These are phyloP conservation scores for Paecilomyces sp. DNA, from an alignment of 2,329 filamentous ascomycete species.

Conservation along the genomic window DNA sequence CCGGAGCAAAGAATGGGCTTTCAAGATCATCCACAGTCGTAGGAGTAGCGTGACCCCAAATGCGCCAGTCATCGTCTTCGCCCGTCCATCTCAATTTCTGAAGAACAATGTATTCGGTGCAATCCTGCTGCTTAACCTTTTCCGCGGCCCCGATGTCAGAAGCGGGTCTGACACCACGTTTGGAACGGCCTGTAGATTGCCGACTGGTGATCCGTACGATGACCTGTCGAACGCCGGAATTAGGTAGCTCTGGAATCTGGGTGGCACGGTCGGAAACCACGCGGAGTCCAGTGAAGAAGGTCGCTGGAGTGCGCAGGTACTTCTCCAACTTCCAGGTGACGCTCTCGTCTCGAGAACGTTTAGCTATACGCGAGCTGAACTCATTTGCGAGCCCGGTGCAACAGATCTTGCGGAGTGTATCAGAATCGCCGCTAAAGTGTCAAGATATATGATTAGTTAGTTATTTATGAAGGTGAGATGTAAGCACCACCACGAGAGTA, in stretches of 20 bases:
- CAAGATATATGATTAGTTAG: background rate
- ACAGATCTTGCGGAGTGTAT: conserved; percentile 27
- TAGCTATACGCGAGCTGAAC: conserved; percentile 26
- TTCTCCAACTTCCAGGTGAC: conserved; percentile 31
- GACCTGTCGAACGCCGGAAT: conserved; percentile 34
- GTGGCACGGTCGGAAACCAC: conserved; percentile 36
- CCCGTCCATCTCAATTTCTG: conserved; percentile 39
- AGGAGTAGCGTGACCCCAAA: conserved; percentile 44
- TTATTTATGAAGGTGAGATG: background rate
- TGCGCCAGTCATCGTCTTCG: conserved; percentile 38
- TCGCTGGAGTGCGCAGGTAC: conserved; percentile 28
- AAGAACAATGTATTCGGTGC: conserved; percentile 45
- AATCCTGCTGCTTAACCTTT: conserved; percentile 32
- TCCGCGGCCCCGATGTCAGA: conserved; percentile 4
- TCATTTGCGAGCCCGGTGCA: conserved; percentile 30
- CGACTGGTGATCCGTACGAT: conserved; percentile 31
- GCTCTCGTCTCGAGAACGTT: conserved; percentile 22
- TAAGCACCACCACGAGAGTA: background rate
- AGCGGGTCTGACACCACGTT: background rate
- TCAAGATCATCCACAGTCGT: conserved; percentile 33
- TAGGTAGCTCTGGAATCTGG: conserved; percentile 29
- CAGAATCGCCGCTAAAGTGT: conserved; percentile 28
- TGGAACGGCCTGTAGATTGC: conserved; percentile 22
- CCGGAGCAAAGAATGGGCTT: conserved; percentile 27
- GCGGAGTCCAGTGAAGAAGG: conserved; percentile 28